Evolutionary conservation across 164 flowering plant genomes (phyloP), one percentile per base, ranked within the genome.

Genomic region (Cinnamomum chago): DNA sequence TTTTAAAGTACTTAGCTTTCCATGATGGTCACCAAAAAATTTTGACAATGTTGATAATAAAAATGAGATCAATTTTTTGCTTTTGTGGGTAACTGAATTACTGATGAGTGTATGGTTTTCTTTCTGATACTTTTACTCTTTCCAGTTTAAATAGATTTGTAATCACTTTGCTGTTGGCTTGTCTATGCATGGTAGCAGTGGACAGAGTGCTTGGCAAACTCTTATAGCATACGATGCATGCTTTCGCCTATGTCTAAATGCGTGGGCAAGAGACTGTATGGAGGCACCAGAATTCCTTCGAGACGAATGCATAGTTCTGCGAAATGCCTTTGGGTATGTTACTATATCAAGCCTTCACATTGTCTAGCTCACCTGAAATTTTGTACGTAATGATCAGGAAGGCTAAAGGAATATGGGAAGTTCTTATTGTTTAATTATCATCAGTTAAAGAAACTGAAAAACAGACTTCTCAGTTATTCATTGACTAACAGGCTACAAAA

Each of bases 211-310:
- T 67, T 94, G 94, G 93, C 93, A 92, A 85, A 83, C 88, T 25
- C 77, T 94, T 50, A 73, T 92, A 67, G 90, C 98, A 75, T 92
- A 94, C 83, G 98, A 94, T 83, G 98, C 97, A 72, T 91, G 97
- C 73, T 81, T 91, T 58, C 94, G 96, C 11, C 77, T 94, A 62
- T 94, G 98, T 77, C 82, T 94, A 50, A 76, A 89, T 82, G 88
- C 96, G 65, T 92, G 96, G 95, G 92, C 90, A 51, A 83, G 86
- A 84, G 95, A 92, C 66, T 89, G 90, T 81, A 77, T 86, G 17
- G 96, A 94, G 79, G 97, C 98, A 72, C 96, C 96, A 14, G 95
- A 85, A 72, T 94, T 94, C 82, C 85, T 94, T 24, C 86, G 81
- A 20, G 95, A 92, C 80, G 95, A 91, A 79, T 94, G 98, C 78